Conservation (phyloP, 345 rosid species). For the Brassica nigra region DNA sequence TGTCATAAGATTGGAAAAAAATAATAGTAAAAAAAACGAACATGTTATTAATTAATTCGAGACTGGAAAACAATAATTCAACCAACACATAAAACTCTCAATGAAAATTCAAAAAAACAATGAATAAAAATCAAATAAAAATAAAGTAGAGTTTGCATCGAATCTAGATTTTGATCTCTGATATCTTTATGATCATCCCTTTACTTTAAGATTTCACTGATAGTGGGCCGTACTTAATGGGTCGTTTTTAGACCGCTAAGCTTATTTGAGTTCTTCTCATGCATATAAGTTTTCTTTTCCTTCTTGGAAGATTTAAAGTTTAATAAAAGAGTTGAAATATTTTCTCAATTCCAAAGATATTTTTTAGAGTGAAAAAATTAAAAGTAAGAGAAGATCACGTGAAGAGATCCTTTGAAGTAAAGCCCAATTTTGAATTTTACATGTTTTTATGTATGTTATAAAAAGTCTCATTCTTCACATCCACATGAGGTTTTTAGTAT, state of each 20-base stretch:
- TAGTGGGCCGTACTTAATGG: too few relatives aligned
- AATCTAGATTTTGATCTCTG: too few relatives aligned
- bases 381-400: constrained; percentile 25
- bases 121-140: too few relatives aligned
- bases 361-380: neutral
- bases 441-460: neutral
- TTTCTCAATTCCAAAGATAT: neutral
- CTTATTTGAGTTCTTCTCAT: neutral
- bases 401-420: constrained; percentile 34
- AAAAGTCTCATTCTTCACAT: constrained; percentile 24
- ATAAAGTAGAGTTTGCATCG: too few relatives aligned
- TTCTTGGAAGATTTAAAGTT: neutral
- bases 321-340: neutral
- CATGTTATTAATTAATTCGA: too few relatives aligned
- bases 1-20: too few relatives aligned
- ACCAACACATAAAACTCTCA: too few relatives aligned
- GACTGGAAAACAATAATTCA: too few relatives aligned
- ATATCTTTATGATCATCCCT: too few relatives aligned
- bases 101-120: too few relatives aligned
- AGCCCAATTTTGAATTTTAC: constrained; percentile 15
- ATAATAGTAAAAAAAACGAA: too few relatives aligned
- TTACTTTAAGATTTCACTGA: too few relatives aligned
- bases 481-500: constrained; percentile 42
- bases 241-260: neutral
- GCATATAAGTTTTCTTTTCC: neutral